phyloP scores from a whole-genome alignment of 768 basidiomycete species.

The Leucocoprinus birnbaumii region DNA sequence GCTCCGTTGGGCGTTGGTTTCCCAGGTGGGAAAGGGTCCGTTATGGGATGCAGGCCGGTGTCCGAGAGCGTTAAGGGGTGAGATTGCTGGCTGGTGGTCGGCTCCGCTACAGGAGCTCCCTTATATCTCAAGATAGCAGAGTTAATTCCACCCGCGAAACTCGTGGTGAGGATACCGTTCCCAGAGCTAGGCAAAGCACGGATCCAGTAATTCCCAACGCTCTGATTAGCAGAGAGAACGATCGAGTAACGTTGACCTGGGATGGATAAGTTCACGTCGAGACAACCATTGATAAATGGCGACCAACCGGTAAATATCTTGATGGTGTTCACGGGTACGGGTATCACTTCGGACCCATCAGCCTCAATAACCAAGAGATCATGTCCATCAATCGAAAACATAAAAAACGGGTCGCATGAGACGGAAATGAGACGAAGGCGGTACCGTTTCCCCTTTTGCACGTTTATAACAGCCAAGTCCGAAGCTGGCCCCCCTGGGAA shows the following conservation, averaged over 20 bases:
- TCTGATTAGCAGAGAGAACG: constrained; percentile 32
- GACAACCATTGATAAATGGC: not conserved
- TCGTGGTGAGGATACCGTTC: not conserved
- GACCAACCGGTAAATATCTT: constrained; percentile 32
- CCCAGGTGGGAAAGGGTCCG: constrained; percentile 22
- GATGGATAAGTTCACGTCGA: constrained; percentile 5
- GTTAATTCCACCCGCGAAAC: constrained; percentile 17
- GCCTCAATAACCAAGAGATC: constrained; percentile 37
- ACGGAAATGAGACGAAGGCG: constrained; percentile 51
- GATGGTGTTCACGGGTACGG: constrained; percentile 34
- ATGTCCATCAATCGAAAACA: constrained; percentile 44
- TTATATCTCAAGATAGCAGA: constrained; percentile 25
- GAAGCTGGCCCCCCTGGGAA: constrained; percentile 36
- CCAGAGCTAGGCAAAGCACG: constrained; percentile 24
- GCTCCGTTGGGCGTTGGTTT: constrained; percentile 28
- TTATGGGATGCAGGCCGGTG: not conserved
- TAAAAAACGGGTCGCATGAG: constrained; percentile 44
- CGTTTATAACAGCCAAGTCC: constrained; percentile 41
- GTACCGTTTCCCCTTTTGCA: constrained; percentile 39
- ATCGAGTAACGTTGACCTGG: constrained; percentile 40
- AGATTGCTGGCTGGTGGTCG: constrained; percentile 18
- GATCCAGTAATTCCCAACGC: constrained; percentile 36
- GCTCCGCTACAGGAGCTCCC: constrained; percentile 30
- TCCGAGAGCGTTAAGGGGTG: not conserved
- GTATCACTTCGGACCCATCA: constrained; percentile 32